Evolutionary conservation across 129 eudicot species (phyloP), one percentile per base, ranked within the genome.

Genomic region (Daucus carota): DNA sequence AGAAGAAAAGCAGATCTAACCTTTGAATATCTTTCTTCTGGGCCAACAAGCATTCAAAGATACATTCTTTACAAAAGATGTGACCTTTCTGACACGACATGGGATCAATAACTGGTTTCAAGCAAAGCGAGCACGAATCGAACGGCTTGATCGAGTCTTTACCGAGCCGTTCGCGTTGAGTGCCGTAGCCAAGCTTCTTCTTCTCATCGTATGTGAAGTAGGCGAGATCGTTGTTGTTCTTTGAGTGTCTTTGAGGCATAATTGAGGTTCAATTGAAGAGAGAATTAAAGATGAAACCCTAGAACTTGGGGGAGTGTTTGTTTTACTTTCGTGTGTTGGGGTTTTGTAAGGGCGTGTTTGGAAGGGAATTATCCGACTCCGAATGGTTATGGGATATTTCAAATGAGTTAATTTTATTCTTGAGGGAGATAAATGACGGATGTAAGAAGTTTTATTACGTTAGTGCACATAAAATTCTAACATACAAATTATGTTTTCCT

Each of bases 241-340:
- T 94, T 42, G 99, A 94, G 82, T 91, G 99, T 86, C 97, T 89
- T 77, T 94, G 99, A 67, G 99, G 99, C 99, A 94, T 94, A 13
- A 33, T 67, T 14, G 18, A 5, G 70, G 38, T 10, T n/a, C 24
- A 57, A 57, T 57, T 57, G 29, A 5, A 29, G 10, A 6, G 29
- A 22, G 14, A 22, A 7, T 24, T 3, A 26, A 8, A 20, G 60
- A 52, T 57, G 15, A 57, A 57, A 57, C 65, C 65, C 65, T 57
- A 57, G 32, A n/a, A 57, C n/a, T 57, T 57, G 65, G 65, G 29
- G 65, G 31, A n/a, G 65, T 4, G 3, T 54, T 54, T 54, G 31
- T 0, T 57, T 57, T 8, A 54, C 22, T 17, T 48, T 2, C 5
- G 5, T 1, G 40, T 40, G 5, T 17, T 5, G 24, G 57, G n/a